Conservation (phyloP, 257 asterid species). For the Przewalskia tangutica region DNA sequence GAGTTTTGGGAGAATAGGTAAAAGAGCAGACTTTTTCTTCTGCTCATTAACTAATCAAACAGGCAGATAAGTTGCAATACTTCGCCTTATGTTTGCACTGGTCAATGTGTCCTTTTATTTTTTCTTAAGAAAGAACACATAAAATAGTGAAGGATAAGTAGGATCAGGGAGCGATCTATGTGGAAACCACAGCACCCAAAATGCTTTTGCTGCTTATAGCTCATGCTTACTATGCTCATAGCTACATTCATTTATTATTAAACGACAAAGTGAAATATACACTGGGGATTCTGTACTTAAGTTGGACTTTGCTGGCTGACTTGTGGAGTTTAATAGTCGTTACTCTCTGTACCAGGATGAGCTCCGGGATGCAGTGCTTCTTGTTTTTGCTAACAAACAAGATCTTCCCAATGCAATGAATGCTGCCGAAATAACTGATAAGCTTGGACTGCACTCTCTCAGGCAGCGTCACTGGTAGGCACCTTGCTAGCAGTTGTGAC, state of each 20-base stretch:
- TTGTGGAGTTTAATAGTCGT: not conserved
- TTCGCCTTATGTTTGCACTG: not conserved
- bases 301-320: not conserved
- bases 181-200: not conserved
- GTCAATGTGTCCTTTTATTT: not conserved
- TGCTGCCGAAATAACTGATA: slow-evolving; percentile 5
- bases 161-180: not conserved
- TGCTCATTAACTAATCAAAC: not conserved
- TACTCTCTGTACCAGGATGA: slow-evolving; percentile 2
- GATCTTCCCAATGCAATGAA: slow-evolving; percentile 6
- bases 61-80: not conserved
- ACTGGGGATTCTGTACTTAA: not conserved
- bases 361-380: not conserved
- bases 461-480: slow-evolving; percentile 7
- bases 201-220: not conserved
- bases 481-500: not conserved
- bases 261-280: not conserved
- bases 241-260: not conserved
- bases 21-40: not conserved
- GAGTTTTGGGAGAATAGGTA: not conserved
- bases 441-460: slow-evolving; percentile 1
- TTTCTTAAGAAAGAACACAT: not conserved
- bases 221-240: not conserved
- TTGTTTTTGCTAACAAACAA: slow-evolving; percentile 6
- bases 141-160: not conserved